Base-by-base conservation (phyloP, 2,329 filamentous ascomycete genomes). In the Metarhizium brunneum region DNA sequence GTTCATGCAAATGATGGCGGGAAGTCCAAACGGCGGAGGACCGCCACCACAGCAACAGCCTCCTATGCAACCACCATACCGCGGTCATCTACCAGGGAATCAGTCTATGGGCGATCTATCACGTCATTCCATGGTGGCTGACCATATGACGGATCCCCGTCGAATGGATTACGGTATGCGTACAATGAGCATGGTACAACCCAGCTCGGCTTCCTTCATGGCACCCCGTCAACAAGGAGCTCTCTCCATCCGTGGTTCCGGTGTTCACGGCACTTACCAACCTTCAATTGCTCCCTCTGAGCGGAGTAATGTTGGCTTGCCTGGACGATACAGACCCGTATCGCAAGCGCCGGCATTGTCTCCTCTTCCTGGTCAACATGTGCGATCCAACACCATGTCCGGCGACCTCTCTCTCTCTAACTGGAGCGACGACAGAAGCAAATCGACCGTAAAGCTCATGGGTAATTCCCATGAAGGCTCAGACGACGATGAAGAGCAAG, bases 241-340 rank as follows among this genome's bases (percentile, higher is more conserved):
- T 64, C 69, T 35, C 55, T 70, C 48, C 61, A 62, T 54, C 53
- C 60, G 53, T 18, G 66, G 64, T 42, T 58, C 57, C 70, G 81
- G 74, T 50, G 70, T 3, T 8, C 45, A 48, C 6, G 45, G 71
- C 53, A 84, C 83, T 8, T 97, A 97, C 71, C 82, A 91, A 1
- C 85, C 91, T 1, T 97, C 92, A 1, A 95, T 99, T 62, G 92
- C 94, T 2, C 94, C 94, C 1, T 96, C 90, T 5, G 94, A 97
- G 73, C 87, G 94, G 58, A 97, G 92, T 77, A 97, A 95, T 68
- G 77, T 96, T 58, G 94, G 94, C 16, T 80, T 95, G 53, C 91
- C 94, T 8, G 86, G 90, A 36, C 85, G 94, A 48, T 99, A 99
- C 72, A 83, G 94, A 49, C 91, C 94, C 1, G 92, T 97, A 1